Base-by-base conservation (phyloP, 768 basidiomycete genomes). In the Naganishia vaughanmartiniae region DNA sequence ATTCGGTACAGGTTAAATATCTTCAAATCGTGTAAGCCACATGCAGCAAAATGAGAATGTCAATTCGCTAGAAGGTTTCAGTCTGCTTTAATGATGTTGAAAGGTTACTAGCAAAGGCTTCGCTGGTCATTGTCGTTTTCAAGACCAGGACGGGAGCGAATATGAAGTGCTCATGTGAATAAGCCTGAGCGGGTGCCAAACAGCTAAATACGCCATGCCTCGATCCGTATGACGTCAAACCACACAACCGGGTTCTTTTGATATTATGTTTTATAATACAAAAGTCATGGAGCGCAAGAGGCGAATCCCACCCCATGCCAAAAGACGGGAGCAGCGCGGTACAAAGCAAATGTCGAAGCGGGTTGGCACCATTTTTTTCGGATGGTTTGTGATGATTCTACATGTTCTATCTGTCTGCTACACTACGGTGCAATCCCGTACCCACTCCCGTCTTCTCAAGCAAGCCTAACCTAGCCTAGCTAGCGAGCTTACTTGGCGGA, bases 401-500 rank as follows among this genome's bases (percentile, higher is more conserved):
- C 60, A 63, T 63, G 42, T 63, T 63, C 60, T 63, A 63, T 63
- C 60, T 63, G 60, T 63, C 60, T 63, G 34, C 60, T 63, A 63
- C 60, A 63, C 48, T 45, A 26, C 60, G 42, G n/a, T 63, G 60
- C 60, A 14, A 63, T 15, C 14, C 28, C 42, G 26, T 28, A 24
- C 39, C 42, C 24, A n/a, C 17, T 24, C 42, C 42, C 48, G n/a
- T 51, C 48, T n/a, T 26, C 48, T 26, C 48, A 56, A 26, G 4
- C 14, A 42, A 14, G 10, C 24, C 24, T 58, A n/a, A n/a, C n/a
- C n/a, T 26, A 58, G 34, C 33, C 31, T 30, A 55, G 54, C 54
- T 30, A 33, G 55, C n/a, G 42, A 67, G 71, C 54, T 76, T 80
- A 80, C 69, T 77, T 73, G 74, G 79, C 78, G 56, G 78, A 78